Conservation (phyloP, 352 stramenopile species). For the Phytophthora sojae region DNA sequence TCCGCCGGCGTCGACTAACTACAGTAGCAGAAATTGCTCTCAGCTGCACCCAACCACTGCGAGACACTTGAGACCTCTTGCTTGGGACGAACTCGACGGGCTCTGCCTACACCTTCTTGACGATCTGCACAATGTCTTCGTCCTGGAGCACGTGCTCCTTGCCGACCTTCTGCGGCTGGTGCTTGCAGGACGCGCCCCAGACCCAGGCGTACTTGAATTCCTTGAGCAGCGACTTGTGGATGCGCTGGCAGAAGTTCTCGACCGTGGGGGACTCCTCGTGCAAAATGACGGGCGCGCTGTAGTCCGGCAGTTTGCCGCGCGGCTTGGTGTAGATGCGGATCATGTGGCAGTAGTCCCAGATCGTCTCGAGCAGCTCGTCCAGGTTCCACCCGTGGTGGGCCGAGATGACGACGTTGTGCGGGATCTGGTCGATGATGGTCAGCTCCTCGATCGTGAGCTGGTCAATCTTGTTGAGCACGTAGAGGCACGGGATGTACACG, state of each 20-base stretch:
- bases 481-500: conserved; percentile 98
- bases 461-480: conserved; percentile 99
- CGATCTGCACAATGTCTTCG: conserved; percentile 99
- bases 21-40: neutral
- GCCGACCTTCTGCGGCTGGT: conserved; percentile 98
- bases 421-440: conserved; percentile 98
- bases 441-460: conserved; percentile 98
- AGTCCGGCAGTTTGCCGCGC: conserved; percentile 95
- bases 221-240: conserved; percentile 91
- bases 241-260: conserved; percentile 96
- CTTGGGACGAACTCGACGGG: conserved; percentile 4
- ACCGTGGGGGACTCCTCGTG: conserved; percentile 95
- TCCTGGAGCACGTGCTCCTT: conserved; percentile 98
- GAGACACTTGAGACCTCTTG: conserved; percentile 5
- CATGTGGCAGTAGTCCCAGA: conserved; percentile 99
- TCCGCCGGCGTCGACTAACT: neutral
- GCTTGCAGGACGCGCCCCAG: conserved; percentile 97
- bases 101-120: conserved; percentile 91
- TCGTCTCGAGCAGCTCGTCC: conserved; percentile 95
- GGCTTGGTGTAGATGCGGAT: conserved; percentile 99
- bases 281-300: conserved; percentile 98
- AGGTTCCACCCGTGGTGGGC: conserved; percentile 99
- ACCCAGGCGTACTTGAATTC: conserved; percentile 97
- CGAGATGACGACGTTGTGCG: conserved; percentile 98
- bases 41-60: conserved; percentile 1